Conservation (phyloP, 2,329 filamentous ascomycete genomes). For the Dothiorella sarmentorum region DNA sequence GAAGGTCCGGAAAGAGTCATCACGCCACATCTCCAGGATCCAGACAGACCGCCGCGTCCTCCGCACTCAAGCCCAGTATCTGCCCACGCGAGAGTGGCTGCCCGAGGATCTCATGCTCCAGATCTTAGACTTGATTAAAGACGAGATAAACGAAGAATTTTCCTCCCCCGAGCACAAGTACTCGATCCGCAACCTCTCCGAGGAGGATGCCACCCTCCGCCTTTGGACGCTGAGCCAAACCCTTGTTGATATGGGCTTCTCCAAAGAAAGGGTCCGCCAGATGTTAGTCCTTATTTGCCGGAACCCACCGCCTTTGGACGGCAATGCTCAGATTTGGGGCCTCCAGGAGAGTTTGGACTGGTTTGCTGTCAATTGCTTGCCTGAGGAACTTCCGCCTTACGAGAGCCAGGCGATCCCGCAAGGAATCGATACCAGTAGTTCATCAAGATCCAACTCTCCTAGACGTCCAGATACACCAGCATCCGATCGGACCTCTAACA, state of each 20-base stretch:
- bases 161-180: slow-evolving; percentile 23
- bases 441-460: slow-evolving; percentile 25
- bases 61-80: slow-evolving; percentile 69
- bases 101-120: slow-evolving; percentile 73
- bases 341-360: slow-evolving; percentile 85
- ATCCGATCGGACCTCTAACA: neutral
- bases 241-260: slow-evolving; percentile 66
- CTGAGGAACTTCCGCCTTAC: slow-evolving; percentile 70
- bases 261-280: slow-evolving; percentile 58
- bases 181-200: slow-evolving; percentile 49
- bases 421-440: slow-evolving; percentile 14
- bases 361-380: slow-evolving; percentile 73
- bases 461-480: neutral
- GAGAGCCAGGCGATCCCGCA: slow-evolving; percentile 36
- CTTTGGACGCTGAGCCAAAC: slow-evolving; percentile 82
- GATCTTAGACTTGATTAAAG: slow-evolving; percentile 69
- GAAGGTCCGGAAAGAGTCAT: slow-evolving; percentile 75
- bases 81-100: slow-evolving; percentile 76
- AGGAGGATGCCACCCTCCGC: slow-evolving; percentile 75
- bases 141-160: slow-evolving; percentile 51
- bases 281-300: slow-evolving; percentile 65
- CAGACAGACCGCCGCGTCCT: slow-evolving; percentile 84
- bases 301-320: slow-evolving; percentile 56
- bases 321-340: slow-evolving; percentile 66
- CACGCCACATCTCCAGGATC: slow-evolving; percentile 70